Evolutionary conservation across 345 rosid species (phyloP), one percentile per base, ranked within the genome.

Genomic region (Raphanus raphanistrum): DNA sequence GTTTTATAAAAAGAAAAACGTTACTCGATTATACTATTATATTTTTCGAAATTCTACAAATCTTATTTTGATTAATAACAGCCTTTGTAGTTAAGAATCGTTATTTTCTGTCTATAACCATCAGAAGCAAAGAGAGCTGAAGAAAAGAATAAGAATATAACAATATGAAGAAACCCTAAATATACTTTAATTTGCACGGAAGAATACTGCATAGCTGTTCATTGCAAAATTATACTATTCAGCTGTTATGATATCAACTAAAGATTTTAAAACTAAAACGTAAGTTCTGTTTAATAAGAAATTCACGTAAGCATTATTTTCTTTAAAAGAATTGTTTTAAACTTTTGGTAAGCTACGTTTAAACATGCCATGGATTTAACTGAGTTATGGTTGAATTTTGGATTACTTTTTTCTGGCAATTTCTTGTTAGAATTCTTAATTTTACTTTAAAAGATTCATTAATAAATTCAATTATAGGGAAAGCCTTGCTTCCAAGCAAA

Each of bases 111-210:
- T 52, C 64, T 52, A 29, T 5, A 68, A 73, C 64, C 31, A 48
- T 35, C 45, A 36, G 28, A 50, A 79, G 68, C 68, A 13, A 68
- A 69, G 59, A 61, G 71, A 68, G 63, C 12, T 65, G 76, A 80
- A 80, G 83, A 57, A 80, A 80, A 70, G 83, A 74, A 80, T 74
- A 80, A 64, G 76, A 75, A 80, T 80, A 80, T 80, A 68, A 16
- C 76, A 58, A 70, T 16, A 58, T 27, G 68, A 80, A 75, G 79
- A 71, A 80, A 80, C 83, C 79, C 83, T 80, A 75, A 33, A 75
- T 57, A 80, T 65, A 45, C 79, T 75, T 80, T 80, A 45, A 70
- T 27, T 41, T 63, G 21, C 4, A 31, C 45, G 21, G 31, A 11
- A 68, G 36, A 69, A 79, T 48, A 11, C 60, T 55, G 17, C 60